These are phyloP conservation scores for Brasenia schreberi DNA, from an alignment of 164 flowering plant genomes.

Conservation along the genomic window DNA sequence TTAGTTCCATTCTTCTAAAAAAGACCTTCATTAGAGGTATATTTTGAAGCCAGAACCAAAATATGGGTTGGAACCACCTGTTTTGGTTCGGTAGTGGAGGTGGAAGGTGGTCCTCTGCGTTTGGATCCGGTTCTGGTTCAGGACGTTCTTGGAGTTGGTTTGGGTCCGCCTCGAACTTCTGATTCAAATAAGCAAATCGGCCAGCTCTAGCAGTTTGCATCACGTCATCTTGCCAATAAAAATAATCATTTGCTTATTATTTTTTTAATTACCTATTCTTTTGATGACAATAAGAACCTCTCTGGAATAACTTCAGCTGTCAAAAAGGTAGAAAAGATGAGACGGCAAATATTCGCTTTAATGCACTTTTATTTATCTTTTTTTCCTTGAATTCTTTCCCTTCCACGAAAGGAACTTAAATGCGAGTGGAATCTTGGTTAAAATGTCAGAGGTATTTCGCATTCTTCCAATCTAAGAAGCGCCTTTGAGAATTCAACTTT, in stretches of 20 bases:
- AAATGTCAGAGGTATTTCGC: too few species aligned
- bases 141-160: background rate
- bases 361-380: background rate
- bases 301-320: background rate
- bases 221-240: too few species aligned
- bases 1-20: too few species aligned
- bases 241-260: background rate
- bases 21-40: too few species aligned
- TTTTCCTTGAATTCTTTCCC: background rate
- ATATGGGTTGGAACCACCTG: too few species aligned
- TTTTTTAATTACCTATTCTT: too few species aligned
- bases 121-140: background rate
- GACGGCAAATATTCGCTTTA: background rate
- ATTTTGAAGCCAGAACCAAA: too few species aligned
- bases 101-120: background rate
- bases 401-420: background rate
- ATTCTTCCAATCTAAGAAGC: too few species aligned
- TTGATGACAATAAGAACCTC: background rate
- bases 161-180: background rate
- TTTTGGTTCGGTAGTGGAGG: too few species aligned
- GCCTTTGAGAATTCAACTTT: background rate
- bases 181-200: background rate
- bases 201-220: too few species aligned
- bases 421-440: background rate
- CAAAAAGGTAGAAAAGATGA: too few species aligned